Conservation (phyloP, 768 basidiomycete genomes). For the Filobasidium floriforme region DNA sequence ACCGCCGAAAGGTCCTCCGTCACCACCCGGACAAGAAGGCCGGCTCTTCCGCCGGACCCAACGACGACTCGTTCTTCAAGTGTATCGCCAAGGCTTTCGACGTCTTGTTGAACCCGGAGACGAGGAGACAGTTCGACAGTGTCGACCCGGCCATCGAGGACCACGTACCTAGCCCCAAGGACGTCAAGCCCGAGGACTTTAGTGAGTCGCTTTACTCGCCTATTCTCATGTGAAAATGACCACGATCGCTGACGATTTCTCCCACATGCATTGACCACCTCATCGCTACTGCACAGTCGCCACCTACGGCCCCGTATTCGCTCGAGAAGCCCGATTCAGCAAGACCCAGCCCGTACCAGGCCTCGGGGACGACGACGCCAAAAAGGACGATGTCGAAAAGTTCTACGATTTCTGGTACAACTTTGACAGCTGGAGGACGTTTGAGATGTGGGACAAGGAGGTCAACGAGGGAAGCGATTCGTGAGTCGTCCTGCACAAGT, state of each 20-base stretch:
- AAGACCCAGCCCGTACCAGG: constrained; percentile 70
- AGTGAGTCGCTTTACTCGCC: no score
- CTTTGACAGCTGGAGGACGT: constrained; percentile 96
- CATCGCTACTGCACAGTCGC: constrained; percentile 55
- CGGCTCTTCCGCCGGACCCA: constrained; percentile 65
- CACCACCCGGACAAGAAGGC: constrained; percentile 98
- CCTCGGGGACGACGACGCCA: constrained; percentile 62
- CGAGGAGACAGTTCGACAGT: constrained; percentile 90
- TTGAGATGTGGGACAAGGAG: constrained; percentile 97
- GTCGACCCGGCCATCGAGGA: constrained; percentile 82
- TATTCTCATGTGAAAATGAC: no score
- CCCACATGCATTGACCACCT: neutral
- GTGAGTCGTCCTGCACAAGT: constrained; percentile 50
- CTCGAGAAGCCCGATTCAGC: constrained; percentile 87
- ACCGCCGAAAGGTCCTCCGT: constrained; percentile 97
- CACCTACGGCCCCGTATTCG: constrained; percentile 71
- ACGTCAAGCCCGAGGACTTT: constrained; percentile 37
- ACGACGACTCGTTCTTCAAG: constrained; percentile 99
- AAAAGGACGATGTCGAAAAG: constrained; percentile 73
- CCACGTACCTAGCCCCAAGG: constrained; percentile 51
- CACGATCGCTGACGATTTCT: neutral
- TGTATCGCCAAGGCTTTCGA: constrained; percentile 99
- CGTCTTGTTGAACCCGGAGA: constrained; percentile 75
- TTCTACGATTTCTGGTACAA: constrained; percentile 99
- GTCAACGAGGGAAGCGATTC: constrained; percentile 94